Conservation (phyloP, 73 alveolate species). For the Symbiodinium pilosum region DNA sequence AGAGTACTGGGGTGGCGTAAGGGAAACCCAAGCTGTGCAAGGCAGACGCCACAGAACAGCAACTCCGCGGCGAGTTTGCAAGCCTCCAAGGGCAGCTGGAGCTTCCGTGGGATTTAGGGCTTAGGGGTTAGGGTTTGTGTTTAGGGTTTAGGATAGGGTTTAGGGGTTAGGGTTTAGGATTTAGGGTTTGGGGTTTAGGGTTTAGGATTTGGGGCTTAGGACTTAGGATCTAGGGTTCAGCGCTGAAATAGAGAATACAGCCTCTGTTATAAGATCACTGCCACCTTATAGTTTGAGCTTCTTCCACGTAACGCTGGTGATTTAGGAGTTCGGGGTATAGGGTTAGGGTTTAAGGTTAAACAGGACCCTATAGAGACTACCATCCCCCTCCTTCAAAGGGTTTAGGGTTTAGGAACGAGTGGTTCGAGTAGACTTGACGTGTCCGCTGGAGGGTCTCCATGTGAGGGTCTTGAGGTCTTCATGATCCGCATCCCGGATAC, state of each 20-base stretch:
- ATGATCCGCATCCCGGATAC: too few relatives aligned
- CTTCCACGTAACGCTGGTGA: background rate
- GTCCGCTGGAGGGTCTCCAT: too few relatives aligned
- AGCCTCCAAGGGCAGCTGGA: background rate
- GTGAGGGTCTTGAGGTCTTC: too few relatives aligned
- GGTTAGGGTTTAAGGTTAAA: background rate
- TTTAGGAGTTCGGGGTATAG: background rate
- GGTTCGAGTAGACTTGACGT: too few relatives aligned
- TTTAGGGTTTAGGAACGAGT: too few relatives aligned
- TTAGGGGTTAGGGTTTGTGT: background rate
- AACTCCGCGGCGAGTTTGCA: background rate
- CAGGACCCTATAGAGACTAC: too few relatives aligned
- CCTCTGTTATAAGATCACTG: too few relatives aligned
- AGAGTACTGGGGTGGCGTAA: too few relatives aligned
- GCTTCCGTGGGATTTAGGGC: background rate
- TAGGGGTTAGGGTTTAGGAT: background rate
- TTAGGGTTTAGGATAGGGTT: background rate
- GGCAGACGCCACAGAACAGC: background rate
- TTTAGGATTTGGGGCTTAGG: background rate
- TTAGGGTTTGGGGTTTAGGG: background rate
- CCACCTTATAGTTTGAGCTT: too few relatives aligned
- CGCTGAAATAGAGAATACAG: too few relatives aligned
- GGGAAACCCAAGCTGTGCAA: background rate
- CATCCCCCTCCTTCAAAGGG: too few relatives aligned
- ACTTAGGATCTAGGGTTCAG: too few relatives aligned